Conservation (phyloP, 129 eudicot species). For the Tanacetum coccineum region DNA sequence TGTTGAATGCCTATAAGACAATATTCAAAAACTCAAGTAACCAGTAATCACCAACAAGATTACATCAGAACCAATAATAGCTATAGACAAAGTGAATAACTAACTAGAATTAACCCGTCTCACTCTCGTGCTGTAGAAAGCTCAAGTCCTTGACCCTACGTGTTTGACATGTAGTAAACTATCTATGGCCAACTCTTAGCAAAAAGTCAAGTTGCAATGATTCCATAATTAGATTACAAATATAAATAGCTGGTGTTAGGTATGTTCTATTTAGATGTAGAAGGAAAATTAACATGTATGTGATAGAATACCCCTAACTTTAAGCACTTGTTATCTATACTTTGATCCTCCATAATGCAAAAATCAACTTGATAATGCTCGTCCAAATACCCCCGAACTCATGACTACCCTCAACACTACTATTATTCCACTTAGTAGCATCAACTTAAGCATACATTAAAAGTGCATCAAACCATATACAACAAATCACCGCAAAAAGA, state of each 20-base stretch:
- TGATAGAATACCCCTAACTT: not conserved
- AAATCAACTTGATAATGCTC: not conserved
- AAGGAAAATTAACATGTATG: not conserved
- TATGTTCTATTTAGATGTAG: no score
- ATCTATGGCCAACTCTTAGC: not conserved
- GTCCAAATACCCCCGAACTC: not conserved
- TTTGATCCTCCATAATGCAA: not conserved
- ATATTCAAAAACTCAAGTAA: not conserved
- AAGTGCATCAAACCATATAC: not conserved
- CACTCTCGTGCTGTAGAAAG: not conserved
- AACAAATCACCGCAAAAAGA: not conserved
- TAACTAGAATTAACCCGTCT: no score
- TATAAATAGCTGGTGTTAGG: not conserved
- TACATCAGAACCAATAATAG: not conserved
- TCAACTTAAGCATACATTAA: not conserved
- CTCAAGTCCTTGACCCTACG: not conserved
- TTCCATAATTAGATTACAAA: not conserved
- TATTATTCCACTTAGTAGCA: no score
- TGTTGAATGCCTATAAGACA: constrained; percentile 1
- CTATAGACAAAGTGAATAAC: no score
- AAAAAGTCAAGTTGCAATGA: not conserved
- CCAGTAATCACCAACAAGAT: not conserved
- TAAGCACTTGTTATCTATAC: not conserved
- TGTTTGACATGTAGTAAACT: not conserved
- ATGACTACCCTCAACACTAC: no score